Evolutionary conservation across 306 rosid genomes (phyloP).

Genomic region (Pyrus bretschneideri): DNA sequence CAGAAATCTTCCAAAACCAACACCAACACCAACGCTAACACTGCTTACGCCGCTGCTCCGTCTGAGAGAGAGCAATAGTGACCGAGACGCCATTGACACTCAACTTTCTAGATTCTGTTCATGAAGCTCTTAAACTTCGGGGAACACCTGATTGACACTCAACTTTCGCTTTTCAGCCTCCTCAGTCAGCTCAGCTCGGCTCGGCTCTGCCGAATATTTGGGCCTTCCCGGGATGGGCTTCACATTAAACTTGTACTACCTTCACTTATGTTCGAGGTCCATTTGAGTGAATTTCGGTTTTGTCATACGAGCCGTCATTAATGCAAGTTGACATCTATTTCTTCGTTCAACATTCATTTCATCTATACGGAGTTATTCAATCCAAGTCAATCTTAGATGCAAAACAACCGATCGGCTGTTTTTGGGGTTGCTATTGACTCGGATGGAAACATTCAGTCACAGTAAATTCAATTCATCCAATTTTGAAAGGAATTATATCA

Average conservation of each 20-base stretch:
- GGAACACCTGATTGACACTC: not conserved
- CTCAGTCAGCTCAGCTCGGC: too few species aligned
- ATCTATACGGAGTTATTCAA: too few species aligned
- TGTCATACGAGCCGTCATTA: too few species aligned
- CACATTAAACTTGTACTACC: not conserved
- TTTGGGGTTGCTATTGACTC: too few species aligned
- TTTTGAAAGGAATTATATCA: too few species aligned
- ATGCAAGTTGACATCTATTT: too few species aligned
- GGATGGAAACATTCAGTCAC: too few species aligned
- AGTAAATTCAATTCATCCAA: too few species aligned
- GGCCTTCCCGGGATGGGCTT: not conserved
- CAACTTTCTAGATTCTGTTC: not conserved
- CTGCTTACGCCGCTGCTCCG: constrained; percentile 24
- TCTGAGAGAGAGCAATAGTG: constrained; percentile 28
- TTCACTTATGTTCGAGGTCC: not conserved
- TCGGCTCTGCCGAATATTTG: not conserved
- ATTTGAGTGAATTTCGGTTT: too few species aligned
- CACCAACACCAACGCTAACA: not conserved
- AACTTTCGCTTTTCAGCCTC: not conserved
- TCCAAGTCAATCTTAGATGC: too few species aligned
- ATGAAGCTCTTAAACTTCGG: not conserved
- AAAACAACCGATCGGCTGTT: too few species aligned
- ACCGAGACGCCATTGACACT: constrained; percentile 40
- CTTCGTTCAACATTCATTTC: too few species aligned
- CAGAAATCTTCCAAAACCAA: constrained; percentile 26